These are phyloP conservation scores for Cucumis melo DNA, from an alignment of 306 rosid species.

Conservation along the genomic window DNA sequence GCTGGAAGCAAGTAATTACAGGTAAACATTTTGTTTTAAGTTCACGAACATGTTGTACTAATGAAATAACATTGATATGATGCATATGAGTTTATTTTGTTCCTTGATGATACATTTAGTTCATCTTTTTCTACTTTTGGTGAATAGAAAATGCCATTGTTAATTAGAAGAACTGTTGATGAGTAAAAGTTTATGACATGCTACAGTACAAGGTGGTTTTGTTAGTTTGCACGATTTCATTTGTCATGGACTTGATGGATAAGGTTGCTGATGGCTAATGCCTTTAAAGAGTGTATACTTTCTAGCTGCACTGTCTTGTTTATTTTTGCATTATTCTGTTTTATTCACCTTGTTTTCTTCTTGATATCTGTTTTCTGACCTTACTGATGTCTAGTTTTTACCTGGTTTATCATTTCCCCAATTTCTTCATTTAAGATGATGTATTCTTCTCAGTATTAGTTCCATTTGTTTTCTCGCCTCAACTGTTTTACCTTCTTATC, in stretches of 20 bases:
- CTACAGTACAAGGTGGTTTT: background rate
- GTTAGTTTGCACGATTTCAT: background rate
- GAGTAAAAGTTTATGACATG: background rate
- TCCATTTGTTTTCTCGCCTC: background rate
- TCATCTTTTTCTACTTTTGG: background rate
- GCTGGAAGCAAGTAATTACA: conserved; percentile 75
- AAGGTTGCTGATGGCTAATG: background rate
- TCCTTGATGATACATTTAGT: background rate
- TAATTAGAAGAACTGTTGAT: background rate
- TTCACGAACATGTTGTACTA: background rate
- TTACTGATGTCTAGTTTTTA: background rate
- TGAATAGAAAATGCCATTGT: background rate
- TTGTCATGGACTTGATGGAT: background rate
- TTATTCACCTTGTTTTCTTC: background rate
- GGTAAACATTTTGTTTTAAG: conserved; percentile 25
- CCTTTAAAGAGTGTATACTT: background rate
- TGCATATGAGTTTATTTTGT: background rate
- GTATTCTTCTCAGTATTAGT: background rate
- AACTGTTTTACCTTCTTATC: conserved; percentile 14
- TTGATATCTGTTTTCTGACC: background rate
- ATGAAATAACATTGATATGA: background rate
- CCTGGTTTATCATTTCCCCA: background rate
- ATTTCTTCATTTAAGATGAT: background rate
- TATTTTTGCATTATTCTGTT: background rate
- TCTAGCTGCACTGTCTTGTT: background rate